Evolutionary conservation across 192 early-diverging fungal species (phyloP).

Genomic region (Coemansia biformis): DNA sequence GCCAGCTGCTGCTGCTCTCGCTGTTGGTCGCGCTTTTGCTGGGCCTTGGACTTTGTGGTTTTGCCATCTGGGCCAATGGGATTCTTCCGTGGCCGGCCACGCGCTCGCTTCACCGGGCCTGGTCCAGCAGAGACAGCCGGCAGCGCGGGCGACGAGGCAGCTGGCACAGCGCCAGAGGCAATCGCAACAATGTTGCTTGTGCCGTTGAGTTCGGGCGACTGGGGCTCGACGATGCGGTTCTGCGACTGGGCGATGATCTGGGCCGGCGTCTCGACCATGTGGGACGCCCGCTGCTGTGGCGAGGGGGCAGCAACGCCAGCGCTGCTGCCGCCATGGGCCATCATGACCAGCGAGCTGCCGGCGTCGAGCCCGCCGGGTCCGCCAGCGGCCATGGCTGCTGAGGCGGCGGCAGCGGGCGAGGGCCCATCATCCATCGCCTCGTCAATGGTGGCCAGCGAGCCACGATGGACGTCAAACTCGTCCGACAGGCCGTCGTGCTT

Average conservation of each 20-base stretch:
- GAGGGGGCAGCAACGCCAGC: neutral
- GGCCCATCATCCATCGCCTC: slow-evolving; percentile 6
- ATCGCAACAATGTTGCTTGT: neutral
- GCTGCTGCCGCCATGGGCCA: slow-evolving; percentile 11
- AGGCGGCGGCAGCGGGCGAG: neutral
- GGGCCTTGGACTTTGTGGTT: slow-evolving; percentile 20
- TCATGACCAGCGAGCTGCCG: slow-evolving; percentile 33
- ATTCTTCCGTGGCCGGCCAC: slow-evolving; percentile 47
- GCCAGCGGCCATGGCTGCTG: neutral
- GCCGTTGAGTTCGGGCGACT: slow-evolving; percentile 42
- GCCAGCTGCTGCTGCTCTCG: slow-evolving; percentile 7
- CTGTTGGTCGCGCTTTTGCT: slow-evolving; percentile 21
- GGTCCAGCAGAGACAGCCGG: slow-evolving; percentile 5
- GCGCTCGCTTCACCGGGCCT: slow-evolving; percentile 30
- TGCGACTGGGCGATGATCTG: slow-evolving; percentile 41
- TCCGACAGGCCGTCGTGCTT: slow-evolving; percentile 6
- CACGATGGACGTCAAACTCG: slow-evolving; percentile 1
- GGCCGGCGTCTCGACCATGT: slow-evolving; percentile 12
- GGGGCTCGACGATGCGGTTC: slow-evolving; percentile 15
- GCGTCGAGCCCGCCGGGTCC: neutral
- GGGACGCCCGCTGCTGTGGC: slow-evolving; percentile 4
- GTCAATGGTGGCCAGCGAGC: slow-evolving; percentile 16
- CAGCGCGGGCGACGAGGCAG: slow-evolving; percentile 4
- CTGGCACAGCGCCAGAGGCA: neutral
- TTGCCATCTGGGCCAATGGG: slow-evolving; percentile 24